These are phyloP conservation scores for Rachicladosporium sp. DNA, from an alignment of 2,329 filamentous ascomycete genomes.

Conservation along the genomic window DNA sequence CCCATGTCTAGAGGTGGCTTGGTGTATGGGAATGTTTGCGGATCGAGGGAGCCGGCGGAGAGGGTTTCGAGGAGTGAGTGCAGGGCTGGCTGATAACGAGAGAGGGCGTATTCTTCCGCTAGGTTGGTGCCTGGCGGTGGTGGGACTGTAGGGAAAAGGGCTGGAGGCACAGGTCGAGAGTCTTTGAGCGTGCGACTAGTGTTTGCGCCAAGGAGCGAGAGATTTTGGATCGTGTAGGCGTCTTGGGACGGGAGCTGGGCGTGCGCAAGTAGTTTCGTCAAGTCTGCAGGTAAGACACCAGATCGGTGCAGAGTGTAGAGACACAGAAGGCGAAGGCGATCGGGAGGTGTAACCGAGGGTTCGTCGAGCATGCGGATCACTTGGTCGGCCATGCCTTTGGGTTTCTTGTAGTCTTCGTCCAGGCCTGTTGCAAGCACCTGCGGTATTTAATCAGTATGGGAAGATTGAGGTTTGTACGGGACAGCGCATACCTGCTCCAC, in stretches of 20 bases:
- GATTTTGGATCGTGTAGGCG: constrained; percentile 59
- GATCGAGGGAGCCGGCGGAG: constrained; percentile 29
- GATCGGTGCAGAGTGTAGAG: constrained; percentile 79
- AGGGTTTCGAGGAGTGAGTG: constrained; percentile 74
- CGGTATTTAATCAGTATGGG: background rate
- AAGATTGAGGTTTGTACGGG: background rate
- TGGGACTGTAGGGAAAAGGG: constrained; percentile 60
- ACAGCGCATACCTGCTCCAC: constrained; percentile 57
- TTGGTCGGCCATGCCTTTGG: constrained; percentile 77
- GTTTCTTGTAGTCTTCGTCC: constrained; percentile 83
- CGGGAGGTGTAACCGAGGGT: constrained; percentile 54
- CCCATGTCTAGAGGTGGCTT: constrained; percentile 48
- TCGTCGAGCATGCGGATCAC: constrained; percentile 83
- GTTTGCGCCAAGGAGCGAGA: constrained; percentile 70
- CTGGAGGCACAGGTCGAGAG: constrained; percentile 48
- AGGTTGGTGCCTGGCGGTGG: constrained; percentile 38
- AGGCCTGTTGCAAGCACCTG: constrained; percentile 74
- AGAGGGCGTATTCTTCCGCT: constrained; percentile 68
- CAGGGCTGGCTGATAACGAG: constrained; percentile 69
- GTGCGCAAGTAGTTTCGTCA: constrained; percentile 73
- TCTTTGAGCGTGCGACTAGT: constrained; percentile 67
- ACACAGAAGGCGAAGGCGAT: constrained; percentile 73
- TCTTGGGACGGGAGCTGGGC: constrained; percentile 65
- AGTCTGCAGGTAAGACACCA: constrained; percentile 71
- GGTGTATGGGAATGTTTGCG: constrained; percentile 35